phyloP scores from a whole-genome alignment of 306 rosid species.

The Cucumis hystrix region DNA sequence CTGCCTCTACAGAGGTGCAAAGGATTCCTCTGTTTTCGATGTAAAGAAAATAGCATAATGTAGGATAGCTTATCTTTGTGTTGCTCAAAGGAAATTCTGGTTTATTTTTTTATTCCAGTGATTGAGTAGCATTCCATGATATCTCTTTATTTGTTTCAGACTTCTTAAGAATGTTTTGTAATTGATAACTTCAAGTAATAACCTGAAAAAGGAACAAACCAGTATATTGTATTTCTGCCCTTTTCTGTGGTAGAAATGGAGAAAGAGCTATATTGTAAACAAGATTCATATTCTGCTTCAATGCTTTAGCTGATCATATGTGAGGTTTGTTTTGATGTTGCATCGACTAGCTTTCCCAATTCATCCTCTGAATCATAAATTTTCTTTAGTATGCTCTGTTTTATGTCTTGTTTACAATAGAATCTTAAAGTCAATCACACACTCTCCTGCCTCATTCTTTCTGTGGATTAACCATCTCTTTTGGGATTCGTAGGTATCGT shows the following conservation, averaged over 20 bases:
- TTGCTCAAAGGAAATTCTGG: neutral
- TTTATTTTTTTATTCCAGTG: neutral
- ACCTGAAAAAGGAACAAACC: neutral
- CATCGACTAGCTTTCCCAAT: neutral
- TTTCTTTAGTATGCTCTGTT: neutral
- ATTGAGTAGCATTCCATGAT: neutral
- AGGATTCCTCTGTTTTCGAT: neutral
- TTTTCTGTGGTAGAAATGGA: neutral
- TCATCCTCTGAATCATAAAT: neutral
- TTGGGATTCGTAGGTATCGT: slow-evolving; percentile 26
- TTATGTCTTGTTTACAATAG: neutral
- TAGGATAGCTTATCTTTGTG: neutral
- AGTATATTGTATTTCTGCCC: neutral
- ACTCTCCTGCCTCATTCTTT: neutral
- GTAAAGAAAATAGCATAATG: neutral
- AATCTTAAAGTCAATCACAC: neutral
- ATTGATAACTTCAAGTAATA: neutral
- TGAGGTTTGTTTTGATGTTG: neutral
- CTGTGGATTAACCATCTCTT: slow-evolving; percentile 1
- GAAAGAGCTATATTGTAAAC: neutral
- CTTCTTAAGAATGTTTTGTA: neutral
- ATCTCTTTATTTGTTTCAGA: neutral
- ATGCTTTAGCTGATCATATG: neutral
- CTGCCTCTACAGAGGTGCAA: neutral
- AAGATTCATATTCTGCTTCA: neutral